These are phyloP conservation scores for Pseudogymnoascus sp. DNA, from an alignment of 2,329 filamentous ascomycete species.

Conservation along the genomic window DNA sequence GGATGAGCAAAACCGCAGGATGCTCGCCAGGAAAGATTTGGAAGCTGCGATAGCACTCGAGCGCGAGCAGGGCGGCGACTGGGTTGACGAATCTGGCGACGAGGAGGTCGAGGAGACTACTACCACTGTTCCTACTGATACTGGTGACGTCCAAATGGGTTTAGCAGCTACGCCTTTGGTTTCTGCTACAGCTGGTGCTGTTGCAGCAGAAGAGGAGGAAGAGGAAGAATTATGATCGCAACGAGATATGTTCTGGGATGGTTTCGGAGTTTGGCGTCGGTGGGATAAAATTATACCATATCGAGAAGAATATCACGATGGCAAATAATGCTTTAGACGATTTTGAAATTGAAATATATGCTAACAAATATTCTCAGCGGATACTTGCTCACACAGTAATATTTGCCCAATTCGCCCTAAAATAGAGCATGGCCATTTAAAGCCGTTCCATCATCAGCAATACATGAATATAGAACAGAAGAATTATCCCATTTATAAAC, in stretches of 20 bases:
- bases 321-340: background rate
- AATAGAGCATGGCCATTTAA: background rate
- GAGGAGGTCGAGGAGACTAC: background rate
- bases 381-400: background rate
- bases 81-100: constrained; percentile 4
- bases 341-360: background rate
- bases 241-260: constrained; percentile 1
- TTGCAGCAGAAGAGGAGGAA: background rate
- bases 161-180: background rate
- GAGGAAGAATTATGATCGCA: constrained; percentile 10
- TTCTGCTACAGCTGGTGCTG: background rate
- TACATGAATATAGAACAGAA: background rate
- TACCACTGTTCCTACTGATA: background rate
- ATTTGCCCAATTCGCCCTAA: background rate
- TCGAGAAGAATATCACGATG: constrained; percentile 11
- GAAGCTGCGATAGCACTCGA: constrained; percentile 14
- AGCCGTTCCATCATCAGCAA: background rate
- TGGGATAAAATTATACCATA: constrained; percentile 12
- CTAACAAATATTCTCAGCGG: background rate
- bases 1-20: constrained; percentile 48
- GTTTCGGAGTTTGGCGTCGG: constrained; percentile 3
- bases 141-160: background rate
- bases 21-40: constrained; percentile 22
- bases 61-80: constrained; percentile 4
- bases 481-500: background rate